Percentiles rank a stretch among this genome's conserved stretches.
Conservation (phyloP, 139 green algal genomes). For the Chlorella sp. region DNA sequence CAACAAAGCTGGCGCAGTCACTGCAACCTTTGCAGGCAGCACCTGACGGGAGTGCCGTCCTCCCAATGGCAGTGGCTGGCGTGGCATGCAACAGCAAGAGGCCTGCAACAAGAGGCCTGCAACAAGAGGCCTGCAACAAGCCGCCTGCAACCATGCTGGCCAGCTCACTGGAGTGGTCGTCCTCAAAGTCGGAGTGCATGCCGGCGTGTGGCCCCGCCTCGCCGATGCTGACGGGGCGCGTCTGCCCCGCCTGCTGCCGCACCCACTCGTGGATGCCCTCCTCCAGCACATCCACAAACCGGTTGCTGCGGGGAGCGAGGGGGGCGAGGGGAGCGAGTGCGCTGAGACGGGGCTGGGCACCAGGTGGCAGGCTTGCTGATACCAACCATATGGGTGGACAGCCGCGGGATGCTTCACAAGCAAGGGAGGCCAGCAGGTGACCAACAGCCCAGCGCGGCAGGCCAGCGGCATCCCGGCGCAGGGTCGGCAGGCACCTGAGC, state of each 20-base stretch:
- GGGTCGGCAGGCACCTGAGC: background rate
- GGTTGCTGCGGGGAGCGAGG: background rate
- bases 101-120: no score
- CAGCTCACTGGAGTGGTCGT: constrained; percentile 38
- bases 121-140: no score
- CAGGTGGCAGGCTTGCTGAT: background rate
- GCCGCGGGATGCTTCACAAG: background rate
- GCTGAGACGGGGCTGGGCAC: background rate
- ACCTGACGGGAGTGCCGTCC: no score
- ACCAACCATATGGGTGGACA: background rate
- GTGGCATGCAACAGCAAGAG: no score
- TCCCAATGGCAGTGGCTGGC: no score
- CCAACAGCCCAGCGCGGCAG: background rate
- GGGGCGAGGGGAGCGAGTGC: background rate
- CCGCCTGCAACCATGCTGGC: no score
- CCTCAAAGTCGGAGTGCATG: constrained; percentile 28
- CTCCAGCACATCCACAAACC: constrained; percentile 56
- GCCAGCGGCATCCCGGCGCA: background rate
- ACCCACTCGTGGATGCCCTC: constrained; percentile 54
- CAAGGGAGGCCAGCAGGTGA: background rate
- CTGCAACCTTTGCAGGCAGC: no score
- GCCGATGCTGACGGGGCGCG: constrained; percentile 1
- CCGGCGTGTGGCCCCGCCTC: background rate
- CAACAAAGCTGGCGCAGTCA: no score
- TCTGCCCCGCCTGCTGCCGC: constrained; percentile 22